A percentile compares a stretch with the other conserved stretches of the same genome.
Conservation (phyloP, 768 basidiomycete species). For the Trametes maxima region DNA sequence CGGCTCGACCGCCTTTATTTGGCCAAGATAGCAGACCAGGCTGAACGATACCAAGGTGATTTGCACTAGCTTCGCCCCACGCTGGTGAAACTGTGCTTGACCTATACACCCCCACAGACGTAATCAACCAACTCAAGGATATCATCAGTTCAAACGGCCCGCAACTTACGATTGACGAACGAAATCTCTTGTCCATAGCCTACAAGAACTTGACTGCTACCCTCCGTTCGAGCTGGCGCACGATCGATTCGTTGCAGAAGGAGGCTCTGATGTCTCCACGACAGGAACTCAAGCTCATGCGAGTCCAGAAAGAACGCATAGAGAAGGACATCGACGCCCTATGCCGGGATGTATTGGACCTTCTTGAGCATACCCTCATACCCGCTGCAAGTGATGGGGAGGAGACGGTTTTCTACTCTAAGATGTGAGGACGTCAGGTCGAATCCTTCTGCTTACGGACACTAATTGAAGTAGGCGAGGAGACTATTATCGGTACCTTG, state of each 20-base stretch:
- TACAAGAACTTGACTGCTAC: conserved; percentile 90
- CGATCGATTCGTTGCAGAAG: conserved; percentile 75
- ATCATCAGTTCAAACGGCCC: conserved; percentile 69
- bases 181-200: conserved; percentile 85
- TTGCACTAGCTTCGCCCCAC: background rate
- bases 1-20: conserved; percentile 52
- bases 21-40: conserved; percentile 85
- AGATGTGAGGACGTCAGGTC: conserved; percentile 60
- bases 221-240: conserved; percentile 84
- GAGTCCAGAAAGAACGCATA: conserved; percentile 71
- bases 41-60: conserved; percentile 85
- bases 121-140: conserved; percentile 76
- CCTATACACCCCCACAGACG: conserved; percentile 46
- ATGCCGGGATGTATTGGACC: conserved; percentile 77
- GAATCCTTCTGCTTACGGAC: conserved; percentile 16
- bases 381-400: conserved; percentile 72
- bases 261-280: conserved; percentile 52
- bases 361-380: conserved; percentile 62
- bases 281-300: conserved; percentile 67
- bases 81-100: too few species aligned
- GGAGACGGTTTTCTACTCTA: conserved; percentile 87
- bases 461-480: conserved; percentile 60
- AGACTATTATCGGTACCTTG: conserved; percentile 90
- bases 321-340: conserved; percentile 75
- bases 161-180: conserved; percentile 79